phyloP scores from a whole-genome alignment of 1,284 basidiomycete species.

The Tilletia caries region DNA sequence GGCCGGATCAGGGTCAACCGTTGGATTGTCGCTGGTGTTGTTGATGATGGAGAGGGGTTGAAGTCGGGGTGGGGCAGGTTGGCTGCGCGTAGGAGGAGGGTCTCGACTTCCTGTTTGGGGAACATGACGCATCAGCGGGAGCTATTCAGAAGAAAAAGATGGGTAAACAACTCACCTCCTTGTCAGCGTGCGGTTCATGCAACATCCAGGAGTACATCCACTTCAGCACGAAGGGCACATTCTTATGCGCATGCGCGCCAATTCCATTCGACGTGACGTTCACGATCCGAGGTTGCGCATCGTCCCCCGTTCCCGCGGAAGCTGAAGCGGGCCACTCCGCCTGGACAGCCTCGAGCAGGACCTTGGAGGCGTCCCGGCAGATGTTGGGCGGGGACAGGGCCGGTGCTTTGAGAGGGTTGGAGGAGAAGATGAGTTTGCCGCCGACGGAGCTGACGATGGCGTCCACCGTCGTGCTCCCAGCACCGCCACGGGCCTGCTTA shows the following conservation, averaged over 20 bases:
- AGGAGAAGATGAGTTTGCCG: background rate
- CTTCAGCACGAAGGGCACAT: background rate
- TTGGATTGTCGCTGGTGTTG: background rate
- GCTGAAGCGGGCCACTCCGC: background rate
- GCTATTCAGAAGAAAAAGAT: background rate
- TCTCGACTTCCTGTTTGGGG: background rate
- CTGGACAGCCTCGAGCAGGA: background rate
- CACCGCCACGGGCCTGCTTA: background rate
- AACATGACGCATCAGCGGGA: too few species aligned
- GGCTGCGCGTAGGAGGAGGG: background rate
- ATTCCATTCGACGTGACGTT: background rate
- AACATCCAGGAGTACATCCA: conserved; percentile 3
- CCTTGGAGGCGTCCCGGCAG: background rate
- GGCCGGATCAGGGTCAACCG: background rate
- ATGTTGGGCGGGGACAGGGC: background rate
- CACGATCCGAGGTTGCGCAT: background rate
- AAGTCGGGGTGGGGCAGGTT: conserved; percentile 4
- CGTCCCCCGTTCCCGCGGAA: too few species aligned
- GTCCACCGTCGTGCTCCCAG: background rate
- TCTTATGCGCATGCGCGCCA: background rate
- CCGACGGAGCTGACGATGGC: background rate
- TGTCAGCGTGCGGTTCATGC: background rate
- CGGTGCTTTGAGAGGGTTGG: background rate
- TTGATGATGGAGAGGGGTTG: background rate
- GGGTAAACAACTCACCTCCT: background rate